Evolutionary conservation across 2,329 filamentous ascomycete genomes (phyloP).

Genomic region (Zasmidium cellare): DNA sequence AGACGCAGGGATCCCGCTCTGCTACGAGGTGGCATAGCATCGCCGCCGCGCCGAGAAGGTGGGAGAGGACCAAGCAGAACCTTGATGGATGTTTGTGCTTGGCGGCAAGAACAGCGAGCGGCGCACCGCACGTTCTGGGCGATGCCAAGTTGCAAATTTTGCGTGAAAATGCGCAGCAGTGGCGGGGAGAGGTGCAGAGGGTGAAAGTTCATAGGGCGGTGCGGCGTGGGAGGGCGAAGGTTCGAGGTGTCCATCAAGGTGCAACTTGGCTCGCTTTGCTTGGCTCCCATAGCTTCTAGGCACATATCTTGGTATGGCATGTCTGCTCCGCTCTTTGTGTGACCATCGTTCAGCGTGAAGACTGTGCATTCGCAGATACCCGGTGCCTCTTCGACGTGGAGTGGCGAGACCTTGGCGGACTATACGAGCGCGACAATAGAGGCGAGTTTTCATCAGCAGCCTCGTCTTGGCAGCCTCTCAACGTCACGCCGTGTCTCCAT

Average conservation of each 20-base stretch:
- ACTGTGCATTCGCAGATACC: background rate
- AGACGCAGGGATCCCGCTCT: background rate
- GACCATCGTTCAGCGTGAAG: background rate
- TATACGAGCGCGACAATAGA: background rate
- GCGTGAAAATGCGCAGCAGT: background rate
- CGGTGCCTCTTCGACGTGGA: background rate
- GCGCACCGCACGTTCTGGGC: background rate
- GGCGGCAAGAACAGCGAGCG: background rate
- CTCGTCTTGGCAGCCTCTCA: background rate
- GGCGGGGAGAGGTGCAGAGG: background rate
- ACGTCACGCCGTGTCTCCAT: background rate
- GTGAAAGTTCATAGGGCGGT: background rate
- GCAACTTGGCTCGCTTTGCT: background rate
- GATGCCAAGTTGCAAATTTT: background rate
- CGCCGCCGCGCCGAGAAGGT: background rate
- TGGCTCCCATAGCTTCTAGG: background rate
- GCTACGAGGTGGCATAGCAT: background rate
- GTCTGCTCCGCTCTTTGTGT: background rate
- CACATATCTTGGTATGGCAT: background rate
- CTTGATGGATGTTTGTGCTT: background rate
- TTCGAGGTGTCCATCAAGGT: slow-evolving; percentile 4
- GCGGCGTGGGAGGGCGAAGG: background rate
- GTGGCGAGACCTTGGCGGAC: background rate
- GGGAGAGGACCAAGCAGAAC: background rate
- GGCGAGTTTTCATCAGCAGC: background rate